phyloP scores from a whole-genome alignment of 768 basidiomycete species.

The Leccinum rimulosum region DNA sequence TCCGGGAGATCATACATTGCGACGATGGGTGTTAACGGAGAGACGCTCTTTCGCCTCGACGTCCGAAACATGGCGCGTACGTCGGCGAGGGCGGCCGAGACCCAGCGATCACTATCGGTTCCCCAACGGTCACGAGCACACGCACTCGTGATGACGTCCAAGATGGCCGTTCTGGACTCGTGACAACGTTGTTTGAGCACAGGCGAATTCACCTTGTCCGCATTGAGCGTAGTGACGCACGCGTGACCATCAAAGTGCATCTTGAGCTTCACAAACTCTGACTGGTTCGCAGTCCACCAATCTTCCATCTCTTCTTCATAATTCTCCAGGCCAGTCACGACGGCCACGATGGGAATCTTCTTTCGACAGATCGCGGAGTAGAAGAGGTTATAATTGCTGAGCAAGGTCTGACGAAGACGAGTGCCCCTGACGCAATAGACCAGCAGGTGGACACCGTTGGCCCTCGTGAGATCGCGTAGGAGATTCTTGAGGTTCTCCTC shows the following conservation, averaged over 20 bases:
- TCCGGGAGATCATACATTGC: conserved; percentile 25
- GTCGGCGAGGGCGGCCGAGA: conserved; percentile 20
- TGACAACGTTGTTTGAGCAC: conserved; percentile 26
- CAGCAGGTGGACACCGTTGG: conserved; percentile 30
- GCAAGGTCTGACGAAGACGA: conserved; percentile 25
- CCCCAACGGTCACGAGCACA: conserved; percentile 27
- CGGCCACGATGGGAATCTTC: conserved; percentile 36
- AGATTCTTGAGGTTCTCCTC: conserved; percentile 25
- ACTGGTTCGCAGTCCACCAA: conserved; percentile 35
- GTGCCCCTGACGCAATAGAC: conserved; percentile 35
- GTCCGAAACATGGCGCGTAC: conserved; percentile 25
- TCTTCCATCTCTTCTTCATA: conserved; percentile 28
- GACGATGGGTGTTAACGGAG: conserved; percentile 16
- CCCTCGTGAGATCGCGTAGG: conserved; percentile 24
- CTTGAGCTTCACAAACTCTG: conserved; percentile 26
- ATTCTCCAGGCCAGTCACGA: conserved; percentile 40
- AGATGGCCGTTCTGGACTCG: conserved; percentile 24
- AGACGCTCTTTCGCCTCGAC: conserved; percentile 1
- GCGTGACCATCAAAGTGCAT: conserved; percentile 37
- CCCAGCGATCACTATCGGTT: conserved; percentile 20
- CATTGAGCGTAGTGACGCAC: conserved; percentile 38
- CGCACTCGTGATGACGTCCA: conserved; percentile 17
- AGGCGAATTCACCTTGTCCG: conserved; percentile 29
- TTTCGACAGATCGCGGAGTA: conserved; percentile 34
- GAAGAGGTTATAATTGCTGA: conserved; percentile 40